A percentile compares a stretch with the other conserved stretches of the same genome.
phyloP scores from a whole-genome alignment of 257 asterid genomes.

The Penstemon davidsonii region DNA sequence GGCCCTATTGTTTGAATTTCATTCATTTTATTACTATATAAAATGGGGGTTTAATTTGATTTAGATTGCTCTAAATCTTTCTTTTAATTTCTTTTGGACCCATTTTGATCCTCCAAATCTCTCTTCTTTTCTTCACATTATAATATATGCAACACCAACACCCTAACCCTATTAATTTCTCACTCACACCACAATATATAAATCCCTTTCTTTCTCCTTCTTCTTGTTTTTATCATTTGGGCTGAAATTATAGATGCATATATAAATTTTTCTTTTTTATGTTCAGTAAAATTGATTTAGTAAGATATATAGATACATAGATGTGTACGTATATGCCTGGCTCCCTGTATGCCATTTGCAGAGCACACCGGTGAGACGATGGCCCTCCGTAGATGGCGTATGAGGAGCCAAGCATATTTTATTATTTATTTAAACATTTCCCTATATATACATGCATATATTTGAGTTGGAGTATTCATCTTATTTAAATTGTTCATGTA shows the following conservation, averaged over 20 bases:
- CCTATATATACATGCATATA: not conserved
- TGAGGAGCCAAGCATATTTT: conserved; percentile 92
- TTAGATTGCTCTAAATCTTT: not conserved
- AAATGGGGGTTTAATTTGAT: not conserved
- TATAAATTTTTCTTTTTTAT: not conserved
- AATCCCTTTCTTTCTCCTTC: not conserved
- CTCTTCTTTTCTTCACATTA: not conserved
- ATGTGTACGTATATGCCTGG: conserved; percentile 66
- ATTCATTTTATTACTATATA: not conserved
- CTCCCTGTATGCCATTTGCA: conserved; percentile 99
- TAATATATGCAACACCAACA: not conserved
- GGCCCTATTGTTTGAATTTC: not conserved
- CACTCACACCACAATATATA: too few relatives aligned
- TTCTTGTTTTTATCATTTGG: not conserved
- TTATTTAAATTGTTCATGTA: conserved; percentile 7
- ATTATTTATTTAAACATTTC: too few relatives aligned
- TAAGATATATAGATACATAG: not conserved
- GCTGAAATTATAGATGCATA: too few relatives aligned
- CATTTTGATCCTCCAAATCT: conserved; percentile 38
- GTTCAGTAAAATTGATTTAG: not conserved
- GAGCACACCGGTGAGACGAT: conserved; percentile 51
- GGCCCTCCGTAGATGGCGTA: conserved; percentile 82
- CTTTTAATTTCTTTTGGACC: conserved; percentile 33
- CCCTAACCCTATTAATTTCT: not conserved
- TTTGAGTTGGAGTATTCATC: not conserved